Conservation (phyloP, 148 eudicot species). For the Linanthus parryae region DNA sequence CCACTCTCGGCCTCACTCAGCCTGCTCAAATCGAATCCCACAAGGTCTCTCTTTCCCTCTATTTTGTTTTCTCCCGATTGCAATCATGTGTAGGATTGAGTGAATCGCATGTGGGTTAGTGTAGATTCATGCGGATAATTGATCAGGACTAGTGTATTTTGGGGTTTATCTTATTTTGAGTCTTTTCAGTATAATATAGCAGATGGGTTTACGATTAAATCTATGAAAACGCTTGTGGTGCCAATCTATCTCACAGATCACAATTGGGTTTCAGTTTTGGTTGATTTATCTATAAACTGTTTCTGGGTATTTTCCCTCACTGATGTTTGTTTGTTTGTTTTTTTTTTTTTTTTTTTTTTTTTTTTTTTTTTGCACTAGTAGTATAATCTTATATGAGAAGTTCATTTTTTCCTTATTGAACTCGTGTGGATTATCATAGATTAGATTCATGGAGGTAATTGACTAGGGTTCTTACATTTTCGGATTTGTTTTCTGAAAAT, state of each 20-base stretch:
- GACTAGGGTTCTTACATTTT: too few relatives aligned
- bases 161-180: neutral
- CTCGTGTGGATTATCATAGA: too few relatives aligned
- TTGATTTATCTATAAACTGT: too few relatives aligned
- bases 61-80: neutral
- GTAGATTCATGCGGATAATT: neutral
- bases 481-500: too few relatives aligned
- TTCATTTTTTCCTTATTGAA: too few relatives aligned
- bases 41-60: conserved; percentile 36
- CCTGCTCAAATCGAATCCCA: conserved; percentile 48
- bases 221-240: neutral
- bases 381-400: too few relatives aligned
- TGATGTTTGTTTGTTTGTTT: neutral
- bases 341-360: too few relatives aligned
- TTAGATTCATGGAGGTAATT: too few relatives aligned
- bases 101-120: neutral
- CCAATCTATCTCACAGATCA: neutral
- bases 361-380: too few relatives aligned
- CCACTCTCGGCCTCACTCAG: conserved; percentile 74
- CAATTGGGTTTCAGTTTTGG: neutral
- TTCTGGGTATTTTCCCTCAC: neutral
- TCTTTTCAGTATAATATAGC: neutral
- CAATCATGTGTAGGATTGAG: neutral
- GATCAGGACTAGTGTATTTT: neutral
- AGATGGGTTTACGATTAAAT: neutral